phyloP scores from a whole-genome alignment of 495 filamentous ascomycete genomes.

The Neurospora sp. region DNA sequence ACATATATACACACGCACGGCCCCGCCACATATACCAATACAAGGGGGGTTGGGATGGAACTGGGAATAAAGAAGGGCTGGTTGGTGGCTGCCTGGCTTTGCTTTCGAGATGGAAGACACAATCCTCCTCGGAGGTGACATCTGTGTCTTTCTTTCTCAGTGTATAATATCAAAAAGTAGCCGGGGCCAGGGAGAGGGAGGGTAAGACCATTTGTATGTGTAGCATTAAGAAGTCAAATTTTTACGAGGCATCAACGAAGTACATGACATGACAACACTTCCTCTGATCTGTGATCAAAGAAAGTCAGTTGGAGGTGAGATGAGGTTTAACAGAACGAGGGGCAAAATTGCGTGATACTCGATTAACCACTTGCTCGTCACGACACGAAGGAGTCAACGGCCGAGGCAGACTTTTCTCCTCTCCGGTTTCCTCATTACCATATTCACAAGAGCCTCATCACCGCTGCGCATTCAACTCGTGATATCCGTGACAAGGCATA shows the following conservation, averaged over 20 bases:
- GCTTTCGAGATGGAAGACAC: neutral
- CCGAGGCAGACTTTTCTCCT: too few relatives aligned
- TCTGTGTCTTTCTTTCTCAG: neutral
- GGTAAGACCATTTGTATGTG: neutral
- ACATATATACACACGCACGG: neutral
- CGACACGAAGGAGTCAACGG: too few relatives aligned
- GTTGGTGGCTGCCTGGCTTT: neutral
- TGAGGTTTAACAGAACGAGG: too few relatives aligned
- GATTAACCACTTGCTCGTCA: too few relatives aligned
- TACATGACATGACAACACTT: neutral
- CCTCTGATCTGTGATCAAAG: neutral
- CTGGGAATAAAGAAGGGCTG: neutral
- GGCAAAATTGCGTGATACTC: too few relatives aligned
- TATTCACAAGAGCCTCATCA: too few relatives aligned
- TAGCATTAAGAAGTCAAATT: neutral
- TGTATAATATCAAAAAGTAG: slow-evolving; percentile 10
- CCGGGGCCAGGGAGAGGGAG: neutral
- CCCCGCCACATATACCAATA: neutral
- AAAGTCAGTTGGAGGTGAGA: too few relatives aligned
- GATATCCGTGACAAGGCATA: too few relatives aligned
- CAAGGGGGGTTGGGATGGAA: neutral
- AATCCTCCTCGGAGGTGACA: neutral
- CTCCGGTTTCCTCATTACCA: too few relatives aligned
- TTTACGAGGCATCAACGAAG: neutral
- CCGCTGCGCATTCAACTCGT: too few relatives aligned